Base-by-base conservation (phyloP, 306 rosid genomes). In the Cyamopsis tetragonoloba region DNA sequence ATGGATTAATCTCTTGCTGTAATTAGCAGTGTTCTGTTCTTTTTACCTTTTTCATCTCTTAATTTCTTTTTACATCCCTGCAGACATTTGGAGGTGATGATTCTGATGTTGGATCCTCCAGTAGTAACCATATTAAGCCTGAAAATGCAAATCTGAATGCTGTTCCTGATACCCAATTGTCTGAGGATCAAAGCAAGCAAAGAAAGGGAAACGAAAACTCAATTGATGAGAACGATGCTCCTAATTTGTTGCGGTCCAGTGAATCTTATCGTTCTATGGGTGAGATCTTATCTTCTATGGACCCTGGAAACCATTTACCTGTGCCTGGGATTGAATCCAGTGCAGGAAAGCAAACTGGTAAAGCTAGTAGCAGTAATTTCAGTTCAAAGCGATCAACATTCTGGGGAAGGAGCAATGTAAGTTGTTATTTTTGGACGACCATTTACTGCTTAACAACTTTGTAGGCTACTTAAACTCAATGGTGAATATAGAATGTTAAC, bases 371-470 rank as follows among this genome's bases (percentile, higher is more conserved):
- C 14, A 59, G 81, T 23, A 82, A 78, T 68, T 73, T 77, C 71
- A 90, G 62, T 69, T 65, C 89, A 43, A 95, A 85, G 76, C 91
- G 92, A 49, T 77, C 97, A 32, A 60, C 95, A 57, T 90, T 95
- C 73, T 95, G 99, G 99, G 99, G 99, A 86, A 88, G 97, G 80
- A 85, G 77, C 88, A 90, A 82, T 67, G 99, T 95, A 68, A 90
- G 99, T 86, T 66, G 55, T 70, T 69, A 46, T 67, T 41, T 55
- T 53, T 44, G 50, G 5, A 14, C 13, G 5, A 14, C 13, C 70
- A 22, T 76, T 27, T 60, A 34, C 66, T 14, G 23, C 41, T 12
- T 50, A 41, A 13, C 37, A n/a, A 39, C 20, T 47, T 30, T 71
- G 35, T 41, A 14, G 64, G 72, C 23, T 20, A 23, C 35, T 17